Evolutionary conservation across 805 yeast species (phyloP), one percentile per base, ranked within the genome.

Genomic region (Candida montana): DNA sequence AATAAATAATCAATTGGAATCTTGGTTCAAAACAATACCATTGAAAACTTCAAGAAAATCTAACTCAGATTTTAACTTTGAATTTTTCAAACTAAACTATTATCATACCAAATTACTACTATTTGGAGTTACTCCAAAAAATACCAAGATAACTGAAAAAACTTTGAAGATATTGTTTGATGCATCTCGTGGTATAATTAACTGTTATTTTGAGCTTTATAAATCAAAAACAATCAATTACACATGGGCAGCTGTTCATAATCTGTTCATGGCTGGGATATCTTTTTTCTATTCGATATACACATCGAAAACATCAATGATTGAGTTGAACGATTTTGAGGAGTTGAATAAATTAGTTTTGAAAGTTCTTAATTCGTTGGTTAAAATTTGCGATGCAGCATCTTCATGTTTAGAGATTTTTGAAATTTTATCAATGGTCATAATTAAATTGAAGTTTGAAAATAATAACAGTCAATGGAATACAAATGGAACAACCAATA

Each of bases 211-310:
- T 37, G 74, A 73, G 39, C 63, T 89, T 30, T 75, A 73, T 50
- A 59, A 66, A n/a, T 69, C 69, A 23, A 75, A 74, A 51, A 68
- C 75, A 35, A 72, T 88, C 45, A 87, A 87, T 59, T 89, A 85
- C 61, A 86, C 96, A 0, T 89, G 96, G 96, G 90, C 89, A 2
- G 93, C 95, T 0, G 90, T 87, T 3, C 95, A 88, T 59, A 88
- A 87, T 57, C 66, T 87, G 40, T 87, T 87, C 57, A 82, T 85
- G 83, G 90, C 95, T 0, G 95, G 95, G 1, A 83, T 91, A 21
- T 83, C 95, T 1, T 88, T 79, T 51, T 65, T 89, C 33, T 88
- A 84, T 57, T 75, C 89, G 1, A 69, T 87, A 12, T 88, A 84
- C 58, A 83, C 83, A 57, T 76, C 85, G 29, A 69, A 69, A n/a